Conservation (phyloP, 202 grass and related monocot genomes). For the Elaeis oleifera region DNA sequence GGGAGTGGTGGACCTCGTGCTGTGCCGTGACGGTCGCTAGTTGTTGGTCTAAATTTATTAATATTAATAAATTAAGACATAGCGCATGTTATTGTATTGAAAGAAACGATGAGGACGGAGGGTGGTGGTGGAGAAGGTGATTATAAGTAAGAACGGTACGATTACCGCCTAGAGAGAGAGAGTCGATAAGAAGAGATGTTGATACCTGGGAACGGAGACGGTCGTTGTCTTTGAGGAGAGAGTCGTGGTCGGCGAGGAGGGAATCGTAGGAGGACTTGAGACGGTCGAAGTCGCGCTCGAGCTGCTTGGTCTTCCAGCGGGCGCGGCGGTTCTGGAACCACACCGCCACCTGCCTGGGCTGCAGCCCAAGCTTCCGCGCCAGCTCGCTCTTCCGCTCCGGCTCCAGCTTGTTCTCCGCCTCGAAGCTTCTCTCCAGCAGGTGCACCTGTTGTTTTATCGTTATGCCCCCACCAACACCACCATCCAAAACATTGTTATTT, state of each 20-base stretch:
- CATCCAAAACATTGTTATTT: too few species aligned
- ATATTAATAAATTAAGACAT: too few species aligned
- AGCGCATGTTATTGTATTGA: too few species aligned
- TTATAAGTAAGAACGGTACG: too few species aligned
- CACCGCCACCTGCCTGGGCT: slow-evolving; percentile 63
- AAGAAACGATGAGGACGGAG: neutral
- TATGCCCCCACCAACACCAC: neutral
- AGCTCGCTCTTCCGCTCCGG: slow-evolving; percentile 67
- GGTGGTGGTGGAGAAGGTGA: too few species aligned
- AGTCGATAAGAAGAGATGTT: neutral
- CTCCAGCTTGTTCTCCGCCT: slow-evolving; percentile 69
- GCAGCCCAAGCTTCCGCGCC: slow-evolving; percentile 42
- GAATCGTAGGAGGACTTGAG: slow-evolving; percentile 43
- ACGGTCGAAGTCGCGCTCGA: slow-evolving; percentile 47
- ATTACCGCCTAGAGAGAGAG: too few species aligned
- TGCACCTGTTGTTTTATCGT: slow-evolving; percentile 34
- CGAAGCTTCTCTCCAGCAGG: slow-evolving; percentile 74
- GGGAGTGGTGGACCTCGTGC: too few species aligned
- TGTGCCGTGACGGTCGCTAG: too few species aligned
- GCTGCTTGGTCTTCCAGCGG: slow-evolving; percentile 53
- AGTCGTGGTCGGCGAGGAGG: slow-evolving; percentile 37
- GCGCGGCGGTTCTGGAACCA: slow-evolving; percentile 88
- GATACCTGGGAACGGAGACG: slow-evolving; percentile 39
- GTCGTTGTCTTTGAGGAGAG: slow-evolving; percentile 43
- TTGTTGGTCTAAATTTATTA: too few species aligned